Percentiles rank a stretch among this genome's conserved stretches.
phyloP scores from a whole-genome alignment of 257 asterid species.

The Fraxinus americana region DNA sequence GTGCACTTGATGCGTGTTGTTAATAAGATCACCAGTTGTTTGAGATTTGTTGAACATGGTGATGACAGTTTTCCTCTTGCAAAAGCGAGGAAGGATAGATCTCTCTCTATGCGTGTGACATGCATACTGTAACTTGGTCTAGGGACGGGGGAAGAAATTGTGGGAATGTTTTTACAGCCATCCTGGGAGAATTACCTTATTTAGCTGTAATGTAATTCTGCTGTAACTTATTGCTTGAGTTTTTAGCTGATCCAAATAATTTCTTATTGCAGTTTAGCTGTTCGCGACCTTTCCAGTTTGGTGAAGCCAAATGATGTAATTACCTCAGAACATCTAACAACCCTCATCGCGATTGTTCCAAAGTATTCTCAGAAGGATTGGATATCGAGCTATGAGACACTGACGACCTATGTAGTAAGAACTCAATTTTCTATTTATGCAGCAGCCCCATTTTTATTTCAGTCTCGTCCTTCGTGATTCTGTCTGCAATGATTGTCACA shows the following conservation, averaged over 20 bases:
- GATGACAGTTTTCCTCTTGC: no score
- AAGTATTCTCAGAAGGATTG: neutral
- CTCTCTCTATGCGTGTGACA: no score
- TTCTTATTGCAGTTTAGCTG: neutral
- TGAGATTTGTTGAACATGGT: no score
- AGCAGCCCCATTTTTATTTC: neutral
- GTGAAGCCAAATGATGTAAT: neutral
- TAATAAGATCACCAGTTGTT: no score
- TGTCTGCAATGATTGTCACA: neutral
- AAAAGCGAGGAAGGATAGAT: no score
- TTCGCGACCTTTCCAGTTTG: neutral
- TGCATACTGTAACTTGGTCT: no score
- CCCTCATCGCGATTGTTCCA: neutral
- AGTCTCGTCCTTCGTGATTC: constrained; percentile 1
- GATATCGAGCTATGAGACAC: neutral
- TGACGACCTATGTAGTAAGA: neutral
- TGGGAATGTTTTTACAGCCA: no score
- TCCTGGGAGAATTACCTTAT: no score
- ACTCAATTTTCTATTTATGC: neutral
- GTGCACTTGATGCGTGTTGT: no score
- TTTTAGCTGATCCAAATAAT: neutral
- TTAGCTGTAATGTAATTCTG: neutral
- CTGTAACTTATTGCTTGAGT: neutral
- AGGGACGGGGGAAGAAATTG: no score
- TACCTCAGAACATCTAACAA: neutral